A percentile compares a stretch with the other conserved stretches of the same genome.
These are phyloP conservation scores for Fusarium burgessii DNA, from an alignment of 2,329 filamentous ascomycete genomes.

Conservation along the genomic window DNA sequence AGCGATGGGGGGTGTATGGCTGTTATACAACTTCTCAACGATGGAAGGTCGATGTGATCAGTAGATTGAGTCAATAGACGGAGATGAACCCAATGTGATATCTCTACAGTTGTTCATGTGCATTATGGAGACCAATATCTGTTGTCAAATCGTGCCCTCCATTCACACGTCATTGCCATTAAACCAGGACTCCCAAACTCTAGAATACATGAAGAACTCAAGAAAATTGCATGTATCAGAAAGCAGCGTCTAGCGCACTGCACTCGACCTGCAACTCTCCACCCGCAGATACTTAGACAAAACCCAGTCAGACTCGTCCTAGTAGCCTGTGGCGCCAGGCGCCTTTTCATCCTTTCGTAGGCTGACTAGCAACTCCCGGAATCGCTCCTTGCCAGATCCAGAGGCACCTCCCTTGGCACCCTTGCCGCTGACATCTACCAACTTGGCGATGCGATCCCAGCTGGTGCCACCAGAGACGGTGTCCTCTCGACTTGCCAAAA, in stretches of 20 bases:
- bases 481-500: constrained; percentile 88
- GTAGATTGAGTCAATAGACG: constrained; percentile 47
- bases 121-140: not conserved
- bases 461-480: constrained; percentile 94
- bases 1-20: constrained; percentile 21
- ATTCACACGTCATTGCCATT: constrained; percentile 49
- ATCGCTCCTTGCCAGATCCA: constrained; percentile 94
- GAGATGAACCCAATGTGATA: constrained; percentile 33
- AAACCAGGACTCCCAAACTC: constrained; percentile 49
- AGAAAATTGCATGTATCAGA: constrained; percentile 42
- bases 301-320: constrained; percentile 38
- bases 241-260: constrained; percentile 35
- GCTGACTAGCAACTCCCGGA: constrained; percentile 88
- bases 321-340: constrained; percentile 74
- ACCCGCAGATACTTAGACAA: constrained; percentile 13
- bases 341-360: constrained; percentile 94
- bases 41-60: constrained; percentile 38
- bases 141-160: constrained; percentile 39
- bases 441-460: constrained; percentile 97
- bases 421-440: constrained; percentile 98
- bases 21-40: constrained; percentile 14
- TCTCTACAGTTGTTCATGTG: constrained; percentile 22
- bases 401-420: constrained; percentile 86
- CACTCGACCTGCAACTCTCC: constrained; percentile 34
- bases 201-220: constrained; percentile 48